Conservation (phyloP, 208 protist species). For the Crithidia bombi region DNA sequence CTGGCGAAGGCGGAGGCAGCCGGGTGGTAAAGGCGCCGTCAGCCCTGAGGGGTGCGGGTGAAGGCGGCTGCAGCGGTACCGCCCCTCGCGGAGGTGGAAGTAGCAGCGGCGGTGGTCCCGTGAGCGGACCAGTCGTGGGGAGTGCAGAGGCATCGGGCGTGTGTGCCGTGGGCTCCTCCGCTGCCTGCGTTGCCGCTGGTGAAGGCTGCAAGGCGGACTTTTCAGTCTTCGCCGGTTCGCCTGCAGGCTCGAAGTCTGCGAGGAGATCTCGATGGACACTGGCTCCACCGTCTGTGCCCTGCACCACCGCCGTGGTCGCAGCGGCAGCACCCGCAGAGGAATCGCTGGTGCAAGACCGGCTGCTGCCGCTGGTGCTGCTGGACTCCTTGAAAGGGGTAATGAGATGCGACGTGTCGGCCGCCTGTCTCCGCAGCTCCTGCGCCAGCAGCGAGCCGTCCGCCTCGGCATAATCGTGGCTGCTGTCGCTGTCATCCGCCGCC, state of each 20-base stretch:
- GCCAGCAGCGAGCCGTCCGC: conserved; percentile 24
- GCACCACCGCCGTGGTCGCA: not conserved
- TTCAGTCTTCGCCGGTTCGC: not conserved
- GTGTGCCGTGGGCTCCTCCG: conserved; percentile 6
- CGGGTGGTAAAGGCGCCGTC: too few relatives aligned
- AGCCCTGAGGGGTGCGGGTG: too few relatives aligned
- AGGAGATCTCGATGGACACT: conserved; percentile 6
- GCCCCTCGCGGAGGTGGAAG: not conserved
- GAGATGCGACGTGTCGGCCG: conserved; percentile 31
- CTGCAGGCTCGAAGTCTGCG: not conserved
- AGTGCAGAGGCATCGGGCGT: not conserved
- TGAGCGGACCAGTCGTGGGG: not conserved
- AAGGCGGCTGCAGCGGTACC: too few relatives aligned
- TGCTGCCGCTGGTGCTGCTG: conserved; percentile 4
- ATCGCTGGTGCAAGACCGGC: not conserved
- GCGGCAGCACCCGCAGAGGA: not conserved
- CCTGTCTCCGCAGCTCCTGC: conserved; percentile 40
- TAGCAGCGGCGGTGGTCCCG: not conserved
- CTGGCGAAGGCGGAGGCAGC: not conserved
- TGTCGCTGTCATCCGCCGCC: not conserved
- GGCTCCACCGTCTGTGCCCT: not conserved
- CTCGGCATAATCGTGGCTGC: not conserved
- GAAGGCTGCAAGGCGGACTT: too few relatives aligned
- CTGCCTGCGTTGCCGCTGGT: not conserved
- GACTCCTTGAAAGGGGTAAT: conserved; percentile 40